Evolutionary conservation across 805 yeast species (phyloP).

Genomic region (Candida bentonensis): DNA sequence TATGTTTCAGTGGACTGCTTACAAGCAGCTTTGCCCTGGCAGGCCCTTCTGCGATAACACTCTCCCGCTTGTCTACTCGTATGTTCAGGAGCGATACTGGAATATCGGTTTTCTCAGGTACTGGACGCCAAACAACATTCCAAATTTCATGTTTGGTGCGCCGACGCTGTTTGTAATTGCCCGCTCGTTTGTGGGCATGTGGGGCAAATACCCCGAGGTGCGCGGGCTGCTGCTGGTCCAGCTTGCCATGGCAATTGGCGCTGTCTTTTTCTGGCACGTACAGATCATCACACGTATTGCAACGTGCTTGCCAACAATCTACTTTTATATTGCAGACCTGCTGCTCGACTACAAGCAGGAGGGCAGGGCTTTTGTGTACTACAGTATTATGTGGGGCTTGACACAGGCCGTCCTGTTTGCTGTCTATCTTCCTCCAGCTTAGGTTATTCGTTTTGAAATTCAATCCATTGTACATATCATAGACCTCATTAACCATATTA

Average conservation of each 20-base stretch:
- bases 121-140: slow-evolving; percentile 71
- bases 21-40: slow-evolving; percentile 51
- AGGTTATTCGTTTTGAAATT: slow-evolving; percentile 3
- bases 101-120: slow-evolving; percentile 64
- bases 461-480: not conserved
- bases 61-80: slow-evolving; percentile 49
- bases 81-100: slow-evolving; percentile 78
- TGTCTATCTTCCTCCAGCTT: slow-evolving; percentile 92
- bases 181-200: slow-evolving; percentile 20
- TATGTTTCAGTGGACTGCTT: slow-evolving; percentile 39
- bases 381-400: slow-evolving; percentile 47
- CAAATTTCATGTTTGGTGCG: slow-evolving; percentile 63
- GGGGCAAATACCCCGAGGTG: slow-evolving; percentile 15
- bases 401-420: slow-evolving; percentile 63
- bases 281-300: slow-evolving; percentile 75
- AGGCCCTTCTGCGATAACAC: slow-evolving; percentile 62
- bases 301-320: slow-evolving; percentile 60
- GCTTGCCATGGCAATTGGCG: slow-evolving; percentile 32
- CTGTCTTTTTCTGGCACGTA: slow-evolving; percentile 57
- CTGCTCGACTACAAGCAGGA: slow-evolving; percentile 13
- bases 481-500: not conserved
- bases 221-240: slow-evolving; percentile 18
- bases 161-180: slow-evolving; percentile 46
- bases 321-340: slow-evolving; percentile 51
- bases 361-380: slow-evolving; percentile 30